phyloP scores from a whole-genome alignment of 2,329 filamentous ascomycete genomes.

The Neopestalotiopsis rosae region DNA sequence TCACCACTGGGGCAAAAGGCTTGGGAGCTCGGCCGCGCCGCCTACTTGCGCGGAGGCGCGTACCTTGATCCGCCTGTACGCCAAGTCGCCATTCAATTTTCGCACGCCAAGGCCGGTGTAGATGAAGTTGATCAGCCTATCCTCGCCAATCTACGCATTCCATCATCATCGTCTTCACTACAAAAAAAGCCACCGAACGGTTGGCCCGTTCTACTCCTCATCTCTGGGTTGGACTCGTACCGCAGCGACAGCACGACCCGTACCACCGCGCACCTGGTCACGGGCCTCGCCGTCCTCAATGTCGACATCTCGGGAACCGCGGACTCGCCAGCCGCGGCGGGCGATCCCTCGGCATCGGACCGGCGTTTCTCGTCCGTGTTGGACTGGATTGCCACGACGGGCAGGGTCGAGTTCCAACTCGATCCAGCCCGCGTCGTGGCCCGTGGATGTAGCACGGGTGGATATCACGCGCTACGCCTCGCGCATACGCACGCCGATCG shows the following conservation, averaged over 20 bases:
- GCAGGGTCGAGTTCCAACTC: conserved; percentile 42
- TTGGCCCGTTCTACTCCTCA: conserved; percentile 57
- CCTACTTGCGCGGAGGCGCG: conserved; percentile 62
- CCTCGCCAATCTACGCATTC: conserved; percentile 66
- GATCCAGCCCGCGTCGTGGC: conserved; percentile 62
- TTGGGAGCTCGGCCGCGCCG: conserved; percentile 69
- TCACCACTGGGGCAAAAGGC: conserved; percentile 60
- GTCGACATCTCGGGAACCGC: conserved; percentile 71
- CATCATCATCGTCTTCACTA: conserved; percentile 58
- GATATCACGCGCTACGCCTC: conserved; percentile 71
- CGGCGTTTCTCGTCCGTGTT: conserved; percentile 67
- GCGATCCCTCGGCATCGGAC: conserved; percentile 64
- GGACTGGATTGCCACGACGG: conserved; percentile 57
- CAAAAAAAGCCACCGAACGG: conserved; percentile 32
- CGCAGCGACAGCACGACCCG: conserved; percentile 66
- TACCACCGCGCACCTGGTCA: conserved; percentile 64
- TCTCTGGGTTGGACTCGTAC: conserved; percentile 69
- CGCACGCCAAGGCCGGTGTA: conserved; percentile 42
- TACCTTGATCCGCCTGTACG: conserved; percentile 62
- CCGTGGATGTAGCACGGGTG: conserved; percentile 70
- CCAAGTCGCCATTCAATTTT: conserved; percentile 68
- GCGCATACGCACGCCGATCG: conserved; percentile 67
- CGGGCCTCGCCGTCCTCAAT: conserved; percentile 68
- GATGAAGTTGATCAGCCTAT: conserved; percentile 45
- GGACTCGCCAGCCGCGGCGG: conserved; percentile 68